Conservation (phyloP, 1,284 basidiomycete species). For the Ustilago shanxiensis region DNA sequence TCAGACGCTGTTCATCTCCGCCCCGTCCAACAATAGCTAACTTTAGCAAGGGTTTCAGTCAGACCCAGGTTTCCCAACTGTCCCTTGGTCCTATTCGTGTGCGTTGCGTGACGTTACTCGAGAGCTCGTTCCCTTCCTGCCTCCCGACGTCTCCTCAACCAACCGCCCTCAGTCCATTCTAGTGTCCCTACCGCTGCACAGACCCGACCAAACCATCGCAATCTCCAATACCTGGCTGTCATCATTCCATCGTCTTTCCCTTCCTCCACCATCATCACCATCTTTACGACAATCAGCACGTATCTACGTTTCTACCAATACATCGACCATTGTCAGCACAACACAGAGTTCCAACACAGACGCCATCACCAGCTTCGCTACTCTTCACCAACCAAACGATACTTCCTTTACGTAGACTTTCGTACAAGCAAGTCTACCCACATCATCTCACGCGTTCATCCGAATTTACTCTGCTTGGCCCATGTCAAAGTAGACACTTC, state of each 20-base stretch:
- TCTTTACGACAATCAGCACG: conserved; percentile 5
- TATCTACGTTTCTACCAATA: background rate
- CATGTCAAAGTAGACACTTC: conserved; percentile 24
- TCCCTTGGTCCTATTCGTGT: background rate
- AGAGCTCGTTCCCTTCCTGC: background rate
- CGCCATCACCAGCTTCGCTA: conserved; percentile 1
- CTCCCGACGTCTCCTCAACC: background rate
- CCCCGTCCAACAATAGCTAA: conserved; percentile 12
- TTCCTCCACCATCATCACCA: conserved; percentile 3
- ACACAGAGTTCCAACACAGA: conserved; percentile 8
- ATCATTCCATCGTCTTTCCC: background rate
- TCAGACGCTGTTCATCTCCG: conserved; percentile 26
- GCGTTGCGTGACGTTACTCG: background rate
- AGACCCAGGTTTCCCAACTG: conserved; percentile 31
- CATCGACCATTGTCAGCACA: conserved; percentile 2
- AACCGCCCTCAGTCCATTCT: background rate
- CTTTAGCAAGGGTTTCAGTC: conserved; percentile 14
- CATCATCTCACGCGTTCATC: background rate
- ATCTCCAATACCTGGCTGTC: background rate
- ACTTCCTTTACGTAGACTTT: conserved; percentile 4
- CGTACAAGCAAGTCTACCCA: conserved; percentile 5
- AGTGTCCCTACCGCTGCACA: background rate
- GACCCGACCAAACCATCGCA: background rate
- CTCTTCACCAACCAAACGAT: background rate
- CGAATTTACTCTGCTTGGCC: background rate